phyloP scores from a whole-genome alignment of 2,329 filamentous ascomycete genomes.

The Waltergamsia citrina region DNA sequence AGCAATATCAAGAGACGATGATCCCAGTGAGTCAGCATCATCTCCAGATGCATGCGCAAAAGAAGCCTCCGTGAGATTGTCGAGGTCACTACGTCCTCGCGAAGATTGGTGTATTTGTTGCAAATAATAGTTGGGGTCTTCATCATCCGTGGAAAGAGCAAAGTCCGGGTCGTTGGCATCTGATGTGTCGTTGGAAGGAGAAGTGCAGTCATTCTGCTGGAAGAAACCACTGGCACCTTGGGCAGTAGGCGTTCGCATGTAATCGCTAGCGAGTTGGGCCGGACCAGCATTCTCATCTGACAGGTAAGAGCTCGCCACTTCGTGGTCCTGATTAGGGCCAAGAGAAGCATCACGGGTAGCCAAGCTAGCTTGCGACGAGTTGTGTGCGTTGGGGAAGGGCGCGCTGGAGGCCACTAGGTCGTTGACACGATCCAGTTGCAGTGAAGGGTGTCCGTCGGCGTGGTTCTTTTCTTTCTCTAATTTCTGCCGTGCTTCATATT shows the following conservation, averaged over 20 bases:
- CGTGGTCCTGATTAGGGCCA: not conserved
- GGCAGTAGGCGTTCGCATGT: too few species aligned
- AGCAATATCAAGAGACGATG: conserved; percentile 44
- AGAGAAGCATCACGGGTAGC: not conserved
- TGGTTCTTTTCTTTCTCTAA: conserved; percentile 21
- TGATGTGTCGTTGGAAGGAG: conserved; percentile 1
- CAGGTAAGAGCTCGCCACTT: not conserved
- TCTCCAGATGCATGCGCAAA: not conserved
- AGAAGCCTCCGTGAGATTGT: not conserved
- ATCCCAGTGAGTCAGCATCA: conserved; percentile 10
- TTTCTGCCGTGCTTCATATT: conserved; percentile 27
- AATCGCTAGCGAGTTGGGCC: not conserved
- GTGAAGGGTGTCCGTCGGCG: conserved; percentile 13
- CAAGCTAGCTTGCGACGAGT: not conserved
- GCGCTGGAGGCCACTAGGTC: conserved; percentile 31
- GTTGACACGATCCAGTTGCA: conserved; percentile 18
- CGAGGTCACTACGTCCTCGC: not conserved
- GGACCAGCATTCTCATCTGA: not conserved
- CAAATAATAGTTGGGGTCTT: not conserved
- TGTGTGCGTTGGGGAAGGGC: conserved; percentile 18
- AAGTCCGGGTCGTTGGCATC: conserved; percentile 2
- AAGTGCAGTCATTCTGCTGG: not conserved
- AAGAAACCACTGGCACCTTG: too few species aligned
- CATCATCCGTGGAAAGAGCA: conserved; percentile 1
- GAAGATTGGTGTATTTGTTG: not conserved